phyloP scores from a whole-genome alignment of 306 rosid genomes.

The Canavalia gladiata region DNA sequence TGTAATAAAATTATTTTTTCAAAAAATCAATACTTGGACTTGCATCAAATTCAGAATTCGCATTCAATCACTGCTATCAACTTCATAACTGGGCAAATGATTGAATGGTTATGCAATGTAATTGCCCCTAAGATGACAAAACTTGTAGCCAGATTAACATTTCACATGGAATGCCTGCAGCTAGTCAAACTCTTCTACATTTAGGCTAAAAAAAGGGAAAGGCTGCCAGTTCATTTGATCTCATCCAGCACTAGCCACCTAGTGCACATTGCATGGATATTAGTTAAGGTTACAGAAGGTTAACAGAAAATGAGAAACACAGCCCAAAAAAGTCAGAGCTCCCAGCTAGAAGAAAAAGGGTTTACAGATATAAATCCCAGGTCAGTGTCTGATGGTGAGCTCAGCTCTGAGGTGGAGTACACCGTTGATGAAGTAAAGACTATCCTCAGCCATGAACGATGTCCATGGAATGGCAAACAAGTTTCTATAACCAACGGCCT shows the following conservation, averaged over 20 bases:
- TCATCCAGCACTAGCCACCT: constrained; percentile 23
- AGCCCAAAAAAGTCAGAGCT: constrained; percentile 35
- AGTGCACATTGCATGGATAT: constrained; percentile 26
- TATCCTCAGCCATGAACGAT: constrained; percentile 86
- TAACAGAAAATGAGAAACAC: not conserved
- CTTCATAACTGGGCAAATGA: not conserved
- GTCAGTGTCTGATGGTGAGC: constrained; percentile 88
- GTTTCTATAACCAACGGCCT: constrained; percentile 92
- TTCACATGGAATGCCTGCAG: not conserved
- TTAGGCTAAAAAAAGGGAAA: not conserved
- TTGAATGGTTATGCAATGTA: not conserved
- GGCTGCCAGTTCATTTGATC: constrained; percentile 8
- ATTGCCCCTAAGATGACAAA: not conserved
- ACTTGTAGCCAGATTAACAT: not conserved
- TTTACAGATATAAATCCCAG: constrained; percentile 1
- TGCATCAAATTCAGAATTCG: not conserved
- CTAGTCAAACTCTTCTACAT: not conserved
- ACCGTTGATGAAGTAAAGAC: constrained; percentile 84
- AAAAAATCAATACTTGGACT: not conserved
- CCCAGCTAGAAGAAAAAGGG: constrained; percentile 35
- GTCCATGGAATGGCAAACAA: constrained; percentile 89
- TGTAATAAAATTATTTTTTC: too few species aligned
- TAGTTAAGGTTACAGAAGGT: constrained; percentile 26
- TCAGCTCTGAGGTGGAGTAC: constrained; percentile 96
- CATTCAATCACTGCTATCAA: not conserved